Evolutionary conservation across 2,329 filamentous ascomycete genomes (phyloP), one percentile per base, ranked within the genome.

Genomic region (Beauveria scarabaeidicola): DNA sequence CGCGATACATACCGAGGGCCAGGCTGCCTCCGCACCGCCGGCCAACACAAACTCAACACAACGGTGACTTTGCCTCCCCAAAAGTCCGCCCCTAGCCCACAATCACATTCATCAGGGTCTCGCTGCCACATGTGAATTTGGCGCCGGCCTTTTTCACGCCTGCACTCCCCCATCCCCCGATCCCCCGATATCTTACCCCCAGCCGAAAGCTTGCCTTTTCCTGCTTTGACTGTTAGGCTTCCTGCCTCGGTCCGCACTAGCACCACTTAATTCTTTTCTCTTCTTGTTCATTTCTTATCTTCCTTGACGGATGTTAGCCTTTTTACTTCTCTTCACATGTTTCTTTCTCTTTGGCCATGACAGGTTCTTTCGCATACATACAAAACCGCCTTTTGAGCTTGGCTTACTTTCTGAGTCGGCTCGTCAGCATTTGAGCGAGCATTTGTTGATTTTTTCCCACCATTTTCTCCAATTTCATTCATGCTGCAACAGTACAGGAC

Each of bases 51-150:
- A 13, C 41, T 43, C 29, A 32, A 23, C 47, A 40, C 36, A 27
- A 13, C 38, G 36, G 55, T 38, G 21, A 57, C 7, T 41, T 41
- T 21, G 43, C 32, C 21, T 21, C 15, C 23, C 3, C 8, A 40
- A 55, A 46, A 38, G 27, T 46, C 52, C 52, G 53, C 8, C 29
- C 53, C 41, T 55, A 29, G 27, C 15, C 15, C 23, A 43, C 11
- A 46, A 23, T 47, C 52, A 55, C 53, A 40, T 40, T 56, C 53
- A 56, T 56, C 53, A 56, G 53, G 53, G 27, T 56, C 54, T 50
- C 29, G 44, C 53, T 55, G 19, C 29, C 54, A 50, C 54, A 50
- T 57, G 54, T 57, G 44, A 57, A 57, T 54, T 54, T 11, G 17
- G 1, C 21, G 8, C 19, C n/a, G 29, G 8, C 53, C 27, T 29